Conservation (phyloP, 2,329 filamentous ascomycete species). For the Talaromyces sp. region DNA sequence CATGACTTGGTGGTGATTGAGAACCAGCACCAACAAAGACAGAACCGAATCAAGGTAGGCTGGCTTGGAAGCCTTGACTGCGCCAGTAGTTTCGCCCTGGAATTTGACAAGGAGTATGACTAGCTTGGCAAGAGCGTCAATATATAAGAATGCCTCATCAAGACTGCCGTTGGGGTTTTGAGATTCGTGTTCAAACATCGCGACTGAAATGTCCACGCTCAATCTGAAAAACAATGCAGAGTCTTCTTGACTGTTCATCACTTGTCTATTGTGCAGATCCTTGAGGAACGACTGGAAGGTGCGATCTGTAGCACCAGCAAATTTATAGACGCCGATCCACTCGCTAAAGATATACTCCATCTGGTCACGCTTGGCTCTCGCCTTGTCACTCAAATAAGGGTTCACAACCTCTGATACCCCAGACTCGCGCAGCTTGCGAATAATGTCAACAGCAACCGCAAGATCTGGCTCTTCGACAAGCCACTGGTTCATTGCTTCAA, state of each 20-base stretch:
- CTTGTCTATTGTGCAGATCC: slow-evolving; percentile 71
- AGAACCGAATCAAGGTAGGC: slow-evolving; percentile 75
- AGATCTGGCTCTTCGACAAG: slow-evolving; percentile 68
- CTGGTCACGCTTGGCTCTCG: slow-evolving; percentile 67
- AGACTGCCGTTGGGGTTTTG: slow-evolving; percentile 60
- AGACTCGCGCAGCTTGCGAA: slow-evolving; percentile 59
- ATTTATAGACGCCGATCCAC: slow-evolving; percentile 81
- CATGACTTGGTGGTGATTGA: slow-evolving; percentile 81
- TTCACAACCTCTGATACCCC: slow-evolving; percentile 56
- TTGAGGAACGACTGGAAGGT: slow-evolving; percentile 72
- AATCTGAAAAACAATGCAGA: slow-evolving; percentile 75
- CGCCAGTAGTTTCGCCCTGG: slow-evolving; percentile 60
- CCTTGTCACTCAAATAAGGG: slow-evolving; percentile 55
- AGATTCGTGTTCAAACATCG: slow-evolving; percentile 70
- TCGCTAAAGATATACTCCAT: slow-evolving; percentile 95
- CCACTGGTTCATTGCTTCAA: slow-evolving; percentile 80
- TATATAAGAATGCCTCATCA: slow-evolving; percentile 59
- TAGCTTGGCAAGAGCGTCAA: slow-evolving; percentile 80
- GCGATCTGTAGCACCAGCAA: slow-evolving; percentile 71
- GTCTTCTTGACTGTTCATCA: slow-evolving; percentile 72
- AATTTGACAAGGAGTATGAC: slow-evolving; percentile 72
- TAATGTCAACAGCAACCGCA: slow-evolving; percentile 65
- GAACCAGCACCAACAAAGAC: slow-evolving; percentile 71
- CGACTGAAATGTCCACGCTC: slow-evolving; percentile 75
- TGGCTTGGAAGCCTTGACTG: slow-evolving; percentile 61